Evolutionary conservation across 257 asterid genomes (phyloP), one percentile per base, ranked within the genome.

Genomic region (Solanum rostratum): DNA sequence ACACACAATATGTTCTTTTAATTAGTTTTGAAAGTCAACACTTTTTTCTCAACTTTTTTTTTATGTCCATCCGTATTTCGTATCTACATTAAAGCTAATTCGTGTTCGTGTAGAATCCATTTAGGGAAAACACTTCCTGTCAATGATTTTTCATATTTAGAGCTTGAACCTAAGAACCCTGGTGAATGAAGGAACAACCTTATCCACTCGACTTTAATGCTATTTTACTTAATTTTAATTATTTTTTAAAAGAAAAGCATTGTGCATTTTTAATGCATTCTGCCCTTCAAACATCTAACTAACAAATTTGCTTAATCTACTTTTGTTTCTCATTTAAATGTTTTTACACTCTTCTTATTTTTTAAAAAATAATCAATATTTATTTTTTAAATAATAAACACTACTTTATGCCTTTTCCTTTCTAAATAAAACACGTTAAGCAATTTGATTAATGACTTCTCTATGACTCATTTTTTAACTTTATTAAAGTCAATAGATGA

Each of bases 141-240:
- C n/a, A n/a, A n/a, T n/a, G n/a, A n/a, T n/a, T n/a, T n/a, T n/a
- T n/a, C n/a, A n/a, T 33, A 33, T 33, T 33, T 1, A 33, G 4
- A 5, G 6, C 6, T 33, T 5, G 6, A 33, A 4, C 6, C 1
- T 4, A 33, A 33, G 0, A 33, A 33, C 0, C 0, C 1, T 0
- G 4, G 39, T 33, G 6, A 33, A 33, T 33, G 4, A 33, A 33
- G 4, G 0, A 33, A 33, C 0, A 33, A 33, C 4, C 37, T 33
- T 33, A 33, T 33, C 39, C 37, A 33, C 37, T 33, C 0, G 37
- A 33, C 4, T 0, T 33, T 33, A 5, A 33, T 33, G 37, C 37
- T 33, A 33, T 33, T 33, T 33, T 33, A 33, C 37, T 33, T 3
- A 3, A 4, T 33, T 33, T 30, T 0, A 0, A 0, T 1, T 30